A percentile compares a stretch with the other conserved stretches of the same genome.
Conservation (phyloP, 2,329 filamentous ascomycete genomes). For the Aulographum hederae region DNA sequence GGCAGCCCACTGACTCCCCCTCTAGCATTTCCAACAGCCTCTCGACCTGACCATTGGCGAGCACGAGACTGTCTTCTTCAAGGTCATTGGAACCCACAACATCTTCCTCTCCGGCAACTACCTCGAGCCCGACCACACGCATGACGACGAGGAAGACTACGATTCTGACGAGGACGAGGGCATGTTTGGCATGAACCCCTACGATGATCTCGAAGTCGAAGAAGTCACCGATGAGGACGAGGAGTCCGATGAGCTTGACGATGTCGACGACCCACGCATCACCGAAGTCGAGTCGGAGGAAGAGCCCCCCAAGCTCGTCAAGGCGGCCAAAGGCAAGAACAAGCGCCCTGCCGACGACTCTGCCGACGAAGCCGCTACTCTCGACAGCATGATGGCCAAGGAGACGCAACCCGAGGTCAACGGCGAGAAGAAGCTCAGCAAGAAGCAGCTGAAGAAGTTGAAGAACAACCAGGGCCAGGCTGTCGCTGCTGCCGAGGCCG, state of each 20-base stretch:
- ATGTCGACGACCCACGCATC: slow-evolving; percentile 61
- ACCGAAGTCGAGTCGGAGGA: slow-evolving; percentile 67
- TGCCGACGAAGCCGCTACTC: slow-evolving; percentile 39
- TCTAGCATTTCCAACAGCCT: slow-evolving; percentile 81
- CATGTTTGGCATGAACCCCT: slow-evolving; percentile 39
- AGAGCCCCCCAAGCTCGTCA: slow-evolving; percentile 36
- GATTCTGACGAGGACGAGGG: slow-evolving; percentile 44
- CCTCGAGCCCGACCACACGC: slow-evolving; percentile 49
- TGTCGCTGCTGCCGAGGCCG: slow-evolving; percentile 31
- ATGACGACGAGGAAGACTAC: slow-evolving; percentile 39
- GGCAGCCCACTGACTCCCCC: no score
- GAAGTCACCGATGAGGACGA: slow-evolving; percentile 21
- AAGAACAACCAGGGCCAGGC: slow-evolving; percentile 97
- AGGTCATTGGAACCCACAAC: slow-evolving; percentile 74
- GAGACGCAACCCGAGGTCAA: slow-evolving; percentile 22
- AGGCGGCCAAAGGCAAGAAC: slow-evolving; percentile 54
- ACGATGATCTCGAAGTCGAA: slow-evolving; percentile 15
- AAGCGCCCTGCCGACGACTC: slow-evolving; percentile 69
- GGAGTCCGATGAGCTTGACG: slow-evolving; percentile 32
- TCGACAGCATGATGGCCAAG: slow-evolving; percentile 78
- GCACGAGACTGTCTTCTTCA: slow-evolving; percentile 81
- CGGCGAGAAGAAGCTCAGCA: slow-evolving; percentile 63
- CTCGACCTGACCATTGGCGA: slow-evolving; percentile 85
- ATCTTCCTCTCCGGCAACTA: slow-evolving; percentile 95
- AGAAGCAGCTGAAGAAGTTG: slow-evolving; percentile 95